Conservation (phyloP, 2,329 filamentous ascomycete genomes). For the Parafenestella ontariensis region DNA sequence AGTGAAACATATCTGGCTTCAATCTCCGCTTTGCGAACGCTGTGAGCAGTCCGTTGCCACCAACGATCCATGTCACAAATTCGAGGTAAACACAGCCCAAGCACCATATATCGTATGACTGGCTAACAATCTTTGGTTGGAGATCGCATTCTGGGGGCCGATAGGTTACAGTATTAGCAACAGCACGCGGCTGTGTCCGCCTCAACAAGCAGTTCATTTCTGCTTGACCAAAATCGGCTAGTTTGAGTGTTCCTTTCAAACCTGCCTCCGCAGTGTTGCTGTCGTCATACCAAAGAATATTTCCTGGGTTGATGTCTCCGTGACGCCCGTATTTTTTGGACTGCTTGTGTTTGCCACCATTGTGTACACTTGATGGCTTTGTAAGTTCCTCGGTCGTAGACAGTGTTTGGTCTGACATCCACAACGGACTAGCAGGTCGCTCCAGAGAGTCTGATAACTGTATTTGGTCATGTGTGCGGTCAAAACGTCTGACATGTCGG, state of each 20-base stretch:
- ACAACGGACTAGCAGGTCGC: too few species aligned
- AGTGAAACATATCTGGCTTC: background rate
- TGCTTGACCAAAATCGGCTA: constrained; percentile 25
- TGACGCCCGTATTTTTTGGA: constrained; percentile 23
- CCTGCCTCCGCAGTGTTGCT: background rate
- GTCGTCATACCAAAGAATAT: constrained; percentile 25
- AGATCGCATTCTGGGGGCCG: constrained; percentile 21
- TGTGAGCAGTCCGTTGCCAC: constrained; percentile 4
- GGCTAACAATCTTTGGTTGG: constrained; percentile 1
- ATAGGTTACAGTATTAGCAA: constrained; percentile 18
- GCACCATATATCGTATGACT: constrained; percentile 30
- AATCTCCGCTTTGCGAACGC: background rate
- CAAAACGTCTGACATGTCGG: too few species aligned
- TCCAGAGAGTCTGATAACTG: too few species aligned
- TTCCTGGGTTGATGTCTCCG: constrained; percentile 29
- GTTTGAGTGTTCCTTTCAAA: constrained; percentile 10
- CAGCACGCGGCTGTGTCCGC: constrained; percentile 1
- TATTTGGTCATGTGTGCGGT: too few species aligned
- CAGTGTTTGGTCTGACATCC: too few species aligned
- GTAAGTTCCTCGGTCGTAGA: too few species aligned
- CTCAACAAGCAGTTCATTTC: constrained; percentile 13
- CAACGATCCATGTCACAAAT: constrained; percentile 20
- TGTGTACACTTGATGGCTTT: too few species aligned
- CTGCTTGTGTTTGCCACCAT: background rate
- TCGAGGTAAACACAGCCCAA: constrained; percentile 28